Percentiles rank a stretch among this genome's conserved stretches.
phyloP scores from a whole-genome alignment of 345 rosid species.

The Salix brachista region DNA sequence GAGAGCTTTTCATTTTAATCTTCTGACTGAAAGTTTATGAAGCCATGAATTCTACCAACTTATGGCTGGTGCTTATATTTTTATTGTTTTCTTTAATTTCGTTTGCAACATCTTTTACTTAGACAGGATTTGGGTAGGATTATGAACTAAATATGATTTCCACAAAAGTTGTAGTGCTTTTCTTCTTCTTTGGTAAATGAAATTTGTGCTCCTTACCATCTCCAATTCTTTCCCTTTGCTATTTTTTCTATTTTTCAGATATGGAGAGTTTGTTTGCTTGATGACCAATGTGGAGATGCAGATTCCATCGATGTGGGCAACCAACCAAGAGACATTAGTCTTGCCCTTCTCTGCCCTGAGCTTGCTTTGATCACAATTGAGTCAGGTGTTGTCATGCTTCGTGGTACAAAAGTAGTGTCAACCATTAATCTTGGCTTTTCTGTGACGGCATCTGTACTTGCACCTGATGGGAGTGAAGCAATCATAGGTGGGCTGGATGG shows the following conservation, averaged over 20 bases:
- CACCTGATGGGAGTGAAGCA: constrained; percentile 93
- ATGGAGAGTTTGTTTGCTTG: constrained; percentile 66
- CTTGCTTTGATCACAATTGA: constrained; percentile 65
- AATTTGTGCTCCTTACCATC: not conserved
- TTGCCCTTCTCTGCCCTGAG: constrained; percentile 63
- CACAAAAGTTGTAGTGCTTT: not conserved
- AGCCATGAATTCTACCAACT: not conserved
- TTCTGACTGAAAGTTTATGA: not conserved
- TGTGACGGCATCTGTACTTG: constrained; percentile 71
- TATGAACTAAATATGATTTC: not conserved
- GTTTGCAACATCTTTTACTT: not conserved
- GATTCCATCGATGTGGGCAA: constrained; percentile 65
- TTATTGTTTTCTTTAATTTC: not conserved
- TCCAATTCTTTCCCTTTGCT: constrained; percentile 3
- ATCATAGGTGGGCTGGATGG: constrained; percentile 81
- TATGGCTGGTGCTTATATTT: not conserved
- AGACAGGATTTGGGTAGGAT: not conserved
- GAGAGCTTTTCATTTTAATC: not conserved
- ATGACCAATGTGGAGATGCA: constrained; percentile 65
- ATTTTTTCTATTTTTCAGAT: constrained; percentile 36
- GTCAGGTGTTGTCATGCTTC: constrained; percentile 76
- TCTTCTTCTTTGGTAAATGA: not conserved
- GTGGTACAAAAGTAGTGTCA: constrained; percentile 60
- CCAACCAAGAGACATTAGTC: constrained; percentile 88
- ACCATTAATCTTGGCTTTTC: constrained; percentile 68